Evolutionary conservation across 2,329 filamentous ascomycete species (phyloP).

Genomic region (Pseudophaeomoniella oleicola): DNA sequence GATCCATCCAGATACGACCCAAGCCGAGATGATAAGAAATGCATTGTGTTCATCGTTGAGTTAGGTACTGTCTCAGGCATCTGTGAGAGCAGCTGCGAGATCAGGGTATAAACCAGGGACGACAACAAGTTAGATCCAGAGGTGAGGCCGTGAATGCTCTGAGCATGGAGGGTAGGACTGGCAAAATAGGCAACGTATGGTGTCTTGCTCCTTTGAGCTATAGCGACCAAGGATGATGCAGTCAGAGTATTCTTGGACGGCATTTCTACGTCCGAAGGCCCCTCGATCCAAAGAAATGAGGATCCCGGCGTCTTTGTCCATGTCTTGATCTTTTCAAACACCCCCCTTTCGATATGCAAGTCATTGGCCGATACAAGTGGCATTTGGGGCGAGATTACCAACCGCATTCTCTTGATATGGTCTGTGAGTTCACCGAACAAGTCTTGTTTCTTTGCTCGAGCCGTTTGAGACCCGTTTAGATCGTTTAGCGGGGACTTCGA

Average conservation of each 20-base stretch:
- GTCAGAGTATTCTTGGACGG: constrained; percentile 1
- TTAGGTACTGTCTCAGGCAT: no score
- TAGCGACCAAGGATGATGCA: background rate
- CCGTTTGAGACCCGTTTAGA: background rate
- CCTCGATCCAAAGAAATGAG: background rate
- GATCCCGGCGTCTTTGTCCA: background rate
- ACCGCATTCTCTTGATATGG: background rate
- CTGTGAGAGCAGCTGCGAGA: no score
- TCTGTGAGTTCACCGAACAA: background rate
- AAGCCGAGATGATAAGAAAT: no score
- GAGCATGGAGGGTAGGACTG: no score
- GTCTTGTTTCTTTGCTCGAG: background rate
- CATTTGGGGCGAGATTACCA: background rate
- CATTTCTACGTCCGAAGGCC: background rate
- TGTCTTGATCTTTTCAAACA: background rate
- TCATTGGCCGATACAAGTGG: background rate
- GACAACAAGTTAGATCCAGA: no score
- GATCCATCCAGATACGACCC: no score
- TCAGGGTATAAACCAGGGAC: no score
- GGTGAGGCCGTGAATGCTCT: no score
- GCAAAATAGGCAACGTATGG: background rate
- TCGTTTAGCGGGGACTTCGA: background rate
- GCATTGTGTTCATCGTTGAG: no score
- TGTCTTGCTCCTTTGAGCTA: background rate
- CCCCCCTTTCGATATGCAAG: background rate